Conservation (phyloP, 208 protist genomes). For the Leishmania braziliensis region DNA sequence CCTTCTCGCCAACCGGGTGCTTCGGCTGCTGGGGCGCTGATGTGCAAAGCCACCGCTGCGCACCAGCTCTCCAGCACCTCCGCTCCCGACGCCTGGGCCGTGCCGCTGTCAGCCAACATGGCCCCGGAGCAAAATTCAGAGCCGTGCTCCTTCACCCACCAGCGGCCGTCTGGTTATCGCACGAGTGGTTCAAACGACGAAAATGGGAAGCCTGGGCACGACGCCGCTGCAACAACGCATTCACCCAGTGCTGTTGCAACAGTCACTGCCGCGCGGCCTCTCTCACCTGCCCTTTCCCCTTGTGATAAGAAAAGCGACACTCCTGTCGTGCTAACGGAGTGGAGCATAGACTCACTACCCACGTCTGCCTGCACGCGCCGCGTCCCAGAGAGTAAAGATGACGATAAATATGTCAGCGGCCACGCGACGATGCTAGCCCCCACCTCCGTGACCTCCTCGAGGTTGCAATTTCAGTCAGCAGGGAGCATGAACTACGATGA, state of each 20-base stretch:
- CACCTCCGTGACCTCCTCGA: too few relatives aligned
- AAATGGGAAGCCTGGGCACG: not conserved
- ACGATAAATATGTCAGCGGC: too few relatives aligned
- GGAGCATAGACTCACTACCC: too few relatives aligned
- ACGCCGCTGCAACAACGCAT: not conserved
- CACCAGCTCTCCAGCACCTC: not conserved
- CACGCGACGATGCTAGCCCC: too few relatives aligned
- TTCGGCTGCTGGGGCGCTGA: not conserved
- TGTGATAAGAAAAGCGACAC: too few relatives aligned
- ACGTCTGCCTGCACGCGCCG: too few relatives aligned
- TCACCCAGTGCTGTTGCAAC: not conserved
- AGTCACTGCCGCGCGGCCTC: not conserved
- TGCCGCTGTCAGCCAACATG: not conserved
- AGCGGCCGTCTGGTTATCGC: not conserved
- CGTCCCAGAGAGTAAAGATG: too few relatives aligned
- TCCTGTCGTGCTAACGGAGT: not conserved
- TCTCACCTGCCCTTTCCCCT: too few relatives aligned
- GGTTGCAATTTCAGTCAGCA: not conserved
- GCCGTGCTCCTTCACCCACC: not conserved
- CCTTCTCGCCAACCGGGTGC: too few relatives aligned
- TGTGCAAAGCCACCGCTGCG: not conserved
- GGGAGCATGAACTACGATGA: conserved; percentile 11
- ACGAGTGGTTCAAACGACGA: not conserved
- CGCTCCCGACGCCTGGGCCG: not conserved
- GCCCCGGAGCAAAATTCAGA: not conserved